These are phyloP conservation scores for Telopea speciosissima DNA, from an alignment of 177 flowering plant species.

Conservation along the genomic window DNA sequence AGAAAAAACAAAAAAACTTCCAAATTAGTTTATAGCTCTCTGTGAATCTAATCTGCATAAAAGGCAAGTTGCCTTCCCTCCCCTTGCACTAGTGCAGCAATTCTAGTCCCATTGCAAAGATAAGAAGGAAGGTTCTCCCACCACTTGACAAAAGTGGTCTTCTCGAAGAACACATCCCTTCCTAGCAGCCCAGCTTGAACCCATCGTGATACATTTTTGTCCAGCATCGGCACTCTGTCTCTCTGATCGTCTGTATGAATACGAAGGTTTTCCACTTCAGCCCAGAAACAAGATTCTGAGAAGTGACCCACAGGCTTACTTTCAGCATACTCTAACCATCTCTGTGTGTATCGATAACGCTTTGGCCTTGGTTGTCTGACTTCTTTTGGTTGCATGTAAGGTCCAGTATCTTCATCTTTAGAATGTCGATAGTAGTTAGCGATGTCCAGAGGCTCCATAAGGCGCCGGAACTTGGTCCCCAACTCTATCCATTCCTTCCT, in stretches of 20 bases:
- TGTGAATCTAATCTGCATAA: no score
- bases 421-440: slow-evolving; percentile 79
- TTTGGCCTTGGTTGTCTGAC: slow-evolving; percentile 45
- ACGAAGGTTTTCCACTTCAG: slow-evolving; percentile 63
- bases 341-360: slow-evolving; percentile 65
- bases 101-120: slow-evolving; percentile 25
- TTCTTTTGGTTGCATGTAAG: slow-evolving; percentile 34
- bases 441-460: slow-evolving; percentile 77
- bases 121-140: slow-evolving; percentile 49
- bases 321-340: slow-evolving; percentile 59
- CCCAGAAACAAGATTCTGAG: slow-evolving; percentile 70
- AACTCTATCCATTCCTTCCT: slow-evolving; percentile 45
- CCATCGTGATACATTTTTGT: slow-evolving; percentile 33
- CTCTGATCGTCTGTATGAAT: slow-evolving; percentile 5
- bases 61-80: slow-evolving; percentile 12
- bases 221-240: slow-evolving; percentile 32
- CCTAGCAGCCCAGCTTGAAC: slow-evolving; percentile 10
- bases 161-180: slow-evolving; percentile 45
- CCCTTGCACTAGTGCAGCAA: slow-evolving; percentile 18
- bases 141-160: slow-evolving; percentile 59
- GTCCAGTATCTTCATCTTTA: slow-evolving; percentile 60
- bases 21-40: no score
- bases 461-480: slow-evolving; percentile 54
- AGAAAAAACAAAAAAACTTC: no score
- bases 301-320: slow-evolving; percentile 7